Percentiles rank a stretch among this genome's conserved stretches.
phyloP scores from a whole-genome alignment of 345 rosid species.

The Hypericum perforatum region DNA sequence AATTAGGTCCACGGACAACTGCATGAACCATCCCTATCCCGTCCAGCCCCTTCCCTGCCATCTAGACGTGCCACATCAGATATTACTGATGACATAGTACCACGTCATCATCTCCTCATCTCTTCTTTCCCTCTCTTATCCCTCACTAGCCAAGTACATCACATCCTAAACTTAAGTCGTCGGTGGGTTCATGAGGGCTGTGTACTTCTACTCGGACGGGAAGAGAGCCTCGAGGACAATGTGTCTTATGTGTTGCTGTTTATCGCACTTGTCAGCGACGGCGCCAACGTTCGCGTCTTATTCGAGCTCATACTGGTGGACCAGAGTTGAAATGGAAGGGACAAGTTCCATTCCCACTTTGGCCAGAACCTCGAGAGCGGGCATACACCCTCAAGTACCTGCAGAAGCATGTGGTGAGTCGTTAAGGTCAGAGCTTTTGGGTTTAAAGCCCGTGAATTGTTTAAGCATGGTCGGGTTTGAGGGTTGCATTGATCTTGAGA shows the following conservation, averaged over 20 bases:
- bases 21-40: too few relatives aligned
- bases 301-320: constrained; percentile 63
- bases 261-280: constrained; percentile 66
- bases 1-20: too few relatives aligned
- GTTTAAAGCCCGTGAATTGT: neutral
- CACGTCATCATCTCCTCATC: too few relatives aligned
- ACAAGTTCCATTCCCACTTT: constrained; percentile 71
- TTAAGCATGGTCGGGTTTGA: neutral
- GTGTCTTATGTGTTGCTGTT: constrained; percentile 50
- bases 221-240: constrained; percentile 64
- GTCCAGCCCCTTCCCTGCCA: too few relatives aligned
- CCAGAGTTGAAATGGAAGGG: constrained; percentile 65
- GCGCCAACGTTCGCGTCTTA: constrained; percentile 59
- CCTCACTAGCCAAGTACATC: too few relatives aligned
- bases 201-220: constrained; percentile 76
- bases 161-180: too few relatives aligned
- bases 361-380: constrained; percentile 63
- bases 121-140: too few relatives aligned
- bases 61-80: too few relatives aligned
- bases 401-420: constrained; percentile 78
- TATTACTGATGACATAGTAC: too few relatives aligned
- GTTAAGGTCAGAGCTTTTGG: neutral
- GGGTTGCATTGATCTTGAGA: too few relatives aligned
- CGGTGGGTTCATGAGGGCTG: constrained; percentile 66
- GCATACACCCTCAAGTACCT: constrained; percentile 53